Percentiles rank a stretch among this genome's conserved stretches.
phyloP scores from a whole-genome alignment of 2,329 filamentous ascomycete genomes.

The Pseudopithomyces maydicus region DNA sequence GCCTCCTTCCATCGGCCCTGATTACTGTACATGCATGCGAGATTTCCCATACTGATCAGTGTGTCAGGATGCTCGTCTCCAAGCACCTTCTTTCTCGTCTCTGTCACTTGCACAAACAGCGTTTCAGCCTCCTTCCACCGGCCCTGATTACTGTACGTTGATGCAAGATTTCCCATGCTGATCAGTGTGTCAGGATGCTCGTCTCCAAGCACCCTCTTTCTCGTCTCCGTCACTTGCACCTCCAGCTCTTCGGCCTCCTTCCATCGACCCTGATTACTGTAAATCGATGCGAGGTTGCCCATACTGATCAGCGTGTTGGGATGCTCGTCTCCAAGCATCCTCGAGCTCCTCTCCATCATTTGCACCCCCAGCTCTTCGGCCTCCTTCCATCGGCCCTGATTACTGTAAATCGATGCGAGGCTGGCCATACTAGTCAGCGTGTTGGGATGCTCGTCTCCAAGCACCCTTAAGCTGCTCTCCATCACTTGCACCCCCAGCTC shows the following conservation, averaged over 20 bases:
- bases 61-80: not conserved
- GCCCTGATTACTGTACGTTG: not conserved
- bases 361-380: not conserved
- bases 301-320: slow-evolving; percentile 15
- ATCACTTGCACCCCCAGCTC: too few species aligned
- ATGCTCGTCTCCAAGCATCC: slow-evolving; percentile 6
- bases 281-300: slow-evolving; percentile 5
- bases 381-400: slow-evolving; percentile 3
- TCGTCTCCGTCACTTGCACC: not conserved
- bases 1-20: not conserved
- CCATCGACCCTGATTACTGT: slow-evolving; percentile 1
- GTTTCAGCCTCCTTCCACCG: not conserved
- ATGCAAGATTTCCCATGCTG: not conserved
- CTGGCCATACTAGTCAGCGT: slow-evolving; percentile 16
- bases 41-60: not conserved
- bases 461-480: too few species aligned
- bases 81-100: not conserved
- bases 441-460: too few species aligned
- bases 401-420: slow-evolving; percentile 5
- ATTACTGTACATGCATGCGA: not conserved
- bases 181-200: not conserved
- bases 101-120: not conserved
- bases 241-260: slow-evolving; percentile 2
- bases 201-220: not conserved
- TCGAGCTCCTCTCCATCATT: not conserved